These are phyloP conservation scores for Tribonema minus DNA, from an alignment of 108 stramenopile genomes.

Conservation along the genomic window DNA sequence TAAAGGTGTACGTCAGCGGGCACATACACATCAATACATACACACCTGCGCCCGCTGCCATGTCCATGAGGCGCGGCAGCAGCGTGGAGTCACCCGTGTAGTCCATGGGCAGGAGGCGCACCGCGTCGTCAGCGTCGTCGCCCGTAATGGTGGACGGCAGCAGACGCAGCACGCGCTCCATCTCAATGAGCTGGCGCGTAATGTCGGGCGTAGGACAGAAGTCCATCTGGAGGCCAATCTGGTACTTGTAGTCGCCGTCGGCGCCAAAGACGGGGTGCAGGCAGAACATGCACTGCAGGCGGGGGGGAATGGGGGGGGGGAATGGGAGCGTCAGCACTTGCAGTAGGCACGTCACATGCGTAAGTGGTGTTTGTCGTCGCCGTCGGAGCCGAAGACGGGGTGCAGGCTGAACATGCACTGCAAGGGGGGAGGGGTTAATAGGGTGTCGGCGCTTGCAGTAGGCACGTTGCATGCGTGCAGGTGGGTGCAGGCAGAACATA, in stretches of 20 bases:
- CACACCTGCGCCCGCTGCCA: too few relatives aligned
- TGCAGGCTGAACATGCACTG: constrained; percentile 20
- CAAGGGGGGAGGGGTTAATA: too few relatives aligned
- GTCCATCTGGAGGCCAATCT: constrained; percentile 27
- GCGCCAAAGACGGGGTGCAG: constrained; percentile 20
- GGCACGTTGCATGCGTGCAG: constrained; percentile 16
- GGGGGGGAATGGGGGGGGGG: too few relatives aligned
- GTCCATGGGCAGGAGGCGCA: constrained; percentile 16
- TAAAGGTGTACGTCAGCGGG: too few relatives aligned
- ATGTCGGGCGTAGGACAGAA: neutral
- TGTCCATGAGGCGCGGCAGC: constrained; percentile 5
- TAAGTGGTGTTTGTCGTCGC: constrained; percentile 18
- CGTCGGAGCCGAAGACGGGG: constrained; percentile 15
- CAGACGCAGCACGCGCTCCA: constrained; percentile 22
- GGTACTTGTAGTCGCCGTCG: constrained; percentile 27
- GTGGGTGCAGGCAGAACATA: too few relatives aligned
- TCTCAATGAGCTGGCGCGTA: constrained; percentile 12
- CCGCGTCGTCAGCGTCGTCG: neutral
- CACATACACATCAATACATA: too few relatives aligned
- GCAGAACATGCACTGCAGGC: constrained; percentile 12
- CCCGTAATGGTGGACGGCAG: constrained; percentile 10
- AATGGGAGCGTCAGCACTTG: too few relatives aligned
- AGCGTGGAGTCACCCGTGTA: constrained; percentile 15
- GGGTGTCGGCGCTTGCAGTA: too few relatives aligned
- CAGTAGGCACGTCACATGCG: constrained; percentile 5